These are phyloP conservation scores for Medicago truncatula DNA, from an alignment of 306 rosid species.

Conservation along the genomic window MtrunA17r5.0-ANR NC_053044.1:48294001-48294500, in stretches of 20 bases:
- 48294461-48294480: conserved; percentile 30
- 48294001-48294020: background rate
- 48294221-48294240: conserved; percentile 34
- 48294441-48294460: conserved; percentile 57
- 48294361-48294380: conserved; percentile 54
- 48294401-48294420: conserved; percentile 68
- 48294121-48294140: conserved; percentile 10
- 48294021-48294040: conserved; percentile 4
- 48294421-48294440: conserved; percentile 62
- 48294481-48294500: conserved; percentile 2
- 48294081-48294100: background rate
- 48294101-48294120: background rate
- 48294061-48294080: background rate
- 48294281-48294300: conserved; percentile 53
- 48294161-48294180: conserved; percentile 3
- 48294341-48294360: conserved; percentile 52
- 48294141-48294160: background rate
- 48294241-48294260: conserved; percentile 17
- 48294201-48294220: conserved; percentile 12
- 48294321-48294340: conserved; percentile 73
- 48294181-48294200: conserved; percentile 35
- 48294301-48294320: conserved; percentile 59
- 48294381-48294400: conserved; percentile 56
- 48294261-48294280: conserved; percentile 67
- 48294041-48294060: background rate